Evolutionary conservation across 2,329 filamentous ascomycete genomes (phyloP).

Genomic region (Hymenoscyphus fraxineus): DNA sequence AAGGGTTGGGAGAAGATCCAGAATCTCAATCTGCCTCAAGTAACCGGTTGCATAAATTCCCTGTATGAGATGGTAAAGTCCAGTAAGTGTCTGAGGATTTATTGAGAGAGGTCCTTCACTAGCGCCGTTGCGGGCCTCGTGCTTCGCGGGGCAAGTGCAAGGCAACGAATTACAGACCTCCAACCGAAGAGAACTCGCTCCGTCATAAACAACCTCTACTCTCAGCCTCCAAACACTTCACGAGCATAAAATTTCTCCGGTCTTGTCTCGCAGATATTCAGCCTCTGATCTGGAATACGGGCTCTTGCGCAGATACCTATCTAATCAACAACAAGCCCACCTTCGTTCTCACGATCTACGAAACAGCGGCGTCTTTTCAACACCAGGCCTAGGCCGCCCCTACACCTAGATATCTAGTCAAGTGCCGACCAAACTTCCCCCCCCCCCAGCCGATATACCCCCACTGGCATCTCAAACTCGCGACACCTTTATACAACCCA

Average conservation of each 20-base stretch:
- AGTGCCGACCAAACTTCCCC: neutral
- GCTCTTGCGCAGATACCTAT: neutral
- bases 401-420: neutral
- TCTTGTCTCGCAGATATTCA: neutral
- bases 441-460: neutral
- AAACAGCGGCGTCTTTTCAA: neutral
- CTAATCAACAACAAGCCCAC: neutral
- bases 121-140: constrained; percentile 5
- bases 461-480: neutral
- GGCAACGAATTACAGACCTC: neutral
- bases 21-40: no score
- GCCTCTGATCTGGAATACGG: neutral
- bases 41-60: neutral
- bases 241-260: neutral
- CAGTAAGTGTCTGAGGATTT: neutral
- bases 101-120: neutral
- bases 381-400: neutral
- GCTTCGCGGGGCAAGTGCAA: constrained; percentile 10
- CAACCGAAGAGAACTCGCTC: neutral
- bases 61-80: neutral
- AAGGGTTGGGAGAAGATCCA: no score
- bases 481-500: neutral
- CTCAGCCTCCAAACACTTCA: neutral
- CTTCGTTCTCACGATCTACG: neutral
- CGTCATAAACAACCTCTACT: neutral